Base-by-base conservation (phyloP, 192 early-diverging fungal genomes). In the Physocladia obscura region DNA sequence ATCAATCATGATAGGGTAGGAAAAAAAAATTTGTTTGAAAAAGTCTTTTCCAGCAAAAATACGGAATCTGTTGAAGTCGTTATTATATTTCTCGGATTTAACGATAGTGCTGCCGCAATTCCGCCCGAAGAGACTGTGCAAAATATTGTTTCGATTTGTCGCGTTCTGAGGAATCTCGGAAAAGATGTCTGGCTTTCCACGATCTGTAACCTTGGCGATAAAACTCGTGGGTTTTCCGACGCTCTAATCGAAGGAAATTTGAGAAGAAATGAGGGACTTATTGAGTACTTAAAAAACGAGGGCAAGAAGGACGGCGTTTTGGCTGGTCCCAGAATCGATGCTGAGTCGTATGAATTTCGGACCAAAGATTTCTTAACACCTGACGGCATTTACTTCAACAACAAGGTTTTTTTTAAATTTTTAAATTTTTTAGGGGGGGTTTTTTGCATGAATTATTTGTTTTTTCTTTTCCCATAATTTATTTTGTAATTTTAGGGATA, bases 141-240 rank as follows among this genome's bases (percentile, higher is more conserved):
- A n/a, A 82, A 82, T 60, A 69, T 82, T 55, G 31, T 15, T 11
- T 68, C 65, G 2, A 79, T 72, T 27, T 64, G 56, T 37, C 54
- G 54, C 3, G 68, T 63, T 5, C 61, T 82, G 30, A 57, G 57
- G 19, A 69, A 67, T 40, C 39, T 77, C 50, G 75, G 73, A 48
- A 82, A 77, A 35, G 68, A 75, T 4, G 74, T 78, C 4, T 82
- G 64, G 56, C 47, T 82, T 15, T 79, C 69, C 67, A 57, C 81
- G 1, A 40, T 77, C 4, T 68, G 68, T 31, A 77, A 55, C 3
- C 27, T 64, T 38, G 58, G 56, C 1, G 81, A 82, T 49, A 50
- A 74, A 51, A 1, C 39, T 1, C 19, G 4, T 8, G 40, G 40
- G 40, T 8, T 8, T 44, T 8, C 40, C n/a, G 40, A 44, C n/a